These are phyloP conservation scores for Candida yuanshanica DNA, from an alignment of 805 yeast genomes.

Conservation along the genomic window DNA sequence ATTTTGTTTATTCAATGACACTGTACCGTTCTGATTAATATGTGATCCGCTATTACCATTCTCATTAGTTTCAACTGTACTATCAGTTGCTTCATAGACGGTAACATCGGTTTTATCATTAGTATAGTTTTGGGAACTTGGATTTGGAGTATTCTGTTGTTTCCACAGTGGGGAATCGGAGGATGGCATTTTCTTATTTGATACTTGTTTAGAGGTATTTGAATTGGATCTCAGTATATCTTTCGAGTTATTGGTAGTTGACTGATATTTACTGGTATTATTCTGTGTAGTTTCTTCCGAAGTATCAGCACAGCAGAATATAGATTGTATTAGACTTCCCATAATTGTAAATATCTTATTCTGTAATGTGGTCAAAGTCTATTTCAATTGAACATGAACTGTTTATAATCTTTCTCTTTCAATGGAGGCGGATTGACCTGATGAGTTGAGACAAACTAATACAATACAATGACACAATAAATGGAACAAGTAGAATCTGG, in stretches of 20 bases:
- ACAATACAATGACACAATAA: too few species aligned
- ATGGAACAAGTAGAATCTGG: too few species aligned
- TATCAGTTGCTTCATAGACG: conserved; percentile 25
- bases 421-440: too few species aligned
- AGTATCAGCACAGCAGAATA: conserved; percentile 29
- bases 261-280: conserved; percentile 14
- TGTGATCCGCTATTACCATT: conserved; percentile 1
- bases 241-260: conserved; percentile 10
- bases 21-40: not conserved
- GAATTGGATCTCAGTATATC: not conserved
- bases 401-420: not conserved
- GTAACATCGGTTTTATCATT: conserved; percentile 19
- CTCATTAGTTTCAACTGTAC: conserved; percentile 13
- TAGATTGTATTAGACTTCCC: conserved; percentile 31
- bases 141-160: not conserved
- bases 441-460: too few species aligned
- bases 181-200: not conserved
- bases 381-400: not conserved
- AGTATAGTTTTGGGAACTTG: not conserved
- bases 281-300: conserved; percentile 14
- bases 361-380: too few species aligned
- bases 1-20: conserved; percentile 2
- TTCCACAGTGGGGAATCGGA: not conserved
- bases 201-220: not conserved
- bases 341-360: too few species aligned